Evolutionary conservation across 441 rosid species (phyloP).

Genomic region (Adansonia rubrostipa): DNA sequence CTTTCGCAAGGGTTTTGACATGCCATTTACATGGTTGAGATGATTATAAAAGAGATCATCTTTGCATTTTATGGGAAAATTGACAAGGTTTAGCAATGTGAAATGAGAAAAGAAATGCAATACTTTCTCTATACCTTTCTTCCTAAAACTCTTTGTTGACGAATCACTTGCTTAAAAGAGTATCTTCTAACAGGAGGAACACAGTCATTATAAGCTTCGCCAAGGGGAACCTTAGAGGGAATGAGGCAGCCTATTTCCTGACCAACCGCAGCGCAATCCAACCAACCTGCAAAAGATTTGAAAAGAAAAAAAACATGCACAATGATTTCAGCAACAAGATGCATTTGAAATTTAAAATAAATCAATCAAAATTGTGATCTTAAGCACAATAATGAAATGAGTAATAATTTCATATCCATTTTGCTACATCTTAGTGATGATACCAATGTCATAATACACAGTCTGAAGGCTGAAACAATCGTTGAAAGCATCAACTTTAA

Average conservation of each 20-base stretch:
- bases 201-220: conserved; percentile 71
- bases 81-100: neutral
- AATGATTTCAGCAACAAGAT: neutral
- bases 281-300: conserved; percentile 71
- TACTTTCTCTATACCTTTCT: conserved; percentile 63
- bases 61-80: conserved; percentile 21
- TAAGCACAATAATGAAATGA: neutral
- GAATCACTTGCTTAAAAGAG: conserved; percentile 89
- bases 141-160: conserved; percentile 72
- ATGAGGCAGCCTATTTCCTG: conserved; percentile 67
- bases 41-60: neutral
- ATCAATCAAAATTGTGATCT: neutral
- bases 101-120: neutral
- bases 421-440: neutral
- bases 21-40: neutral
- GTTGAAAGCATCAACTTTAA: neutral
- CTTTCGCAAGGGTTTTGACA: neutral
- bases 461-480: neutral
- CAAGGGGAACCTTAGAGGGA: conserved; percentile 97
- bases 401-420: neutral
- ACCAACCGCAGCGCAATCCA: conserved; percentile 88
- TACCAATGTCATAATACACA: too few species aligned
- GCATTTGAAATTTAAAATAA: conserved; percentile 20
- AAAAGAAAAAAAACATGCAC: conserved; percentile 22
- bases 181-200: conserved; percentile 96